These are phyloP conservation scores for Phytopythium delawarense DNA, from an alignment of 352 stramenopile species.

Conservation along the genomic window DNA sequence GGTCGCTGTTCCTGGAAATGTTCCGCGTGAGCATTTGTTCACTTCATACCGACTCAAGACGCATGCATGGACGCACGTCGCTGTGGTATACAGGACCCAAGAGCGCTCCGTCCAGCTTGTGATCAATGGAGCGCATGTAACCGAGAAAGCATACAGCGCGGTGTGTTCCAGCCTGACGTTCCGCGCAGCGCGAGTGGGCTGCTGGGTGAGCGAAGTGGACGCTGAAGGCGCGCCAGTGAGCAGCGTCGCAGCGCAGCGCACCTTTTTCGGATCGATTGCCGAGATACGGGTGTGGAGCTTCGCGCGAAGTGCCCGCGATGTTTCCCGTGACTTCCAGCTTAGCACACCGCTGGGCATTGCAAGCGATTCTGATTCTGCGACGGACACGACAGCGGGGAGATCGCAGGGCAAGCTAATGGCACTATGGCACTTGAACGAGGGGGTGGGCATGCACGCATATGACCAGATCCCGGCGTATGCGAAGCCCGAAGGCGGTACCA, in stretches of 20 bases:
- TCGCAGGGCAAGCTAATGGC: slow-evolving; percentile 24
- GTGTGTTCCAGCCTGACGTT: slow-evolving; percentile 46
- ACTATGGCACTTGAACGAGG: slow-evolving; percentile 76
- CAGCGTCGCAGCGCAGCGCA: slow-evolving; percentile 37
- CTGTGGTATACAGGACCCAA: slow-evolving; percentile 42
- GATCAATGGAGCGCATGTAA: slow-evolving; percentile 46
- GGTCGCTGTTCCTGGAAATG: slow-evolving; percentile 66
- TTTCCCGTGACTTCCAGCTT: slow-evolving; percentile 60
- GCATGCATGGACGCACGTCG: slow-evolving; percentile 68
- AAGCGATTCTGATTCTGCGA: neutral
- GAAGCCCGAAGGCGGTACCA: slow-evolving; percentile 8
- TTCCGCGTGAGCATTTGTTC: slow-evolving; percentile 70
- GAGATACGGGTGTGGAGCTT: slow-evolving; percentile 75
- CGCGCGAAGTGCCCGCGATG: slow-evolving; percentile 30
- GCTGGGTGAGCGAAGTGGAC: slow-evolving; percentile 59
- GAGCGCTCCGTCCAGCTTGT: slow-evolving; percentile 28
- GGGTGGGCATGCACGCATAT: slow-evolving; percentile 59
- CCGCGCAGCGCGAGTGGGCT: slow-evolving; percentile 54
- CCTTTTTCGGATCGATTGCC: slow-evolving; percentile 69
- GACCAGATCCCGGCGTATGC: slow-evolving; percentile 22
- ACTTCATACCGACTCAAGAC: slow-evolving; percentile 39
- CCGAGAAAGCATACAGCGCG: slow-evolving; percentile 35
- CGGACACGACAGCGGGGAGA: neutral
- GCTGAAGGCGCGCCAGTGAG: slow-evolving; percentile 27
- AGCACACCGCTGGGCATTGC: slow-evolving; percentile 41